Evolutionary conservation across 1,284 basidiomycete species (phyloP).

Genomic region (Sporisorium scitamineum): DNA sequence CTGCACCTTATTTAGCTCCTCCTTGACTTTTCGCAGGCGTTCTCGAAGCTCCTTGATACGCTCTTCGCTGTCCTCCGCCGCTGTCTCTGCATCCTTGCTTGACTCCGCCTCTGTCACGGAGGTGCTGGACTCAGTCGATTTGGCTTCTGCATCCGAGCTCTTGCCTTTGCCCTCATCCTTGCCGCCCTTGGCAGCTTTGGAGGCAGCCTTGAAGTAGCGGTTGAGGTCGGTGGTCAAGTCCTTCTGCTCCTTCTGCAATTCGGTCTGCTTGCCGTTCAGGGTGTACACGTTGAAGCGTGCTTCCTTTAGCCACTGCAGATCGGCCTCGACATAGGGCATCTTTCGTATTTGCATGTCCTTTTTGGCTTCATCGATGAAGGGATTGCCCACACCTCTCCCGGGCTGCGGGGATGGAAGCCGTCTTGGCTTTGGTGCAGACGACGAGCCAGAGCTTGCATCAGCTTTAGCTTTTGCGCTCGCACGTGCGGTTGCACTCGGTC

Average conservation of each 20-base stretch:
- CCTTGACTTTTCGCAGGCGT: conserved; percentile 19
- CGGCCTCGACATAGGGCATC: conserved; percentile 21
- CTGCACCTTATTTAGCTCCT: conserved; percentile 13
- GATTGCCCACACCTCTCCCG: conserved; percentile 24
- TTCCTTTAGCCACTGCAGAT: conserved; percentile 29
- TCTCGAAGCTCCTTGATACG: conserved; percentile 7
- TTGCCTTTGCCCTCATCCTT: conserved; percentile 11
- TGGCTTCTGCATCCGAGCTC: not conserved
- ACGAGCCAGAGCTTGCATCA: not conserved
- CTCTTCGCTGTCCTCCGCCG: conserved; percentile 3
- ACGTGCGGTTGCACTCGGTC: not conserved
- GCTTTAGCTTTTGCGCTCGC: not conserved
- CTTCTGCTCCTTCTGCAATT: conserved; percentile 25
- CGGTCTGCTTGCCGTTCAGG: conserved; percentile 12
- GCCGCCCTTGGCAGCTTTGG: conserved; percentile 11
- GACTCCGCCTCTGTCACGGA: not conserved
- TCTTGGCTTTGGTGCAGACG: conserved; percentile 8
- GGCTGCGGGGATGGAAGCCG: not conserved
- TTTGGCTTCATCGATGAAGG: conserved; percentile 31
- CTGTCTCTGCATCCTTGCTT: not conserved
- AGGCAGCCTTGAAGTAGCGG: not conserved
- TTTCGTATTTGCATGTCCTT: conserved; percentile 34
- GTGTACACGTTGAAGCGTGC: conserved; percentile 5
- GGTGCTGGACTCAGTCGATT: not conserved
- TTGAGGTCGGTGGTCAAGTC: conserved; percentile 10